Conservation (phyloP, 306 rosid species). For the Cicer judaicum region DNA sequence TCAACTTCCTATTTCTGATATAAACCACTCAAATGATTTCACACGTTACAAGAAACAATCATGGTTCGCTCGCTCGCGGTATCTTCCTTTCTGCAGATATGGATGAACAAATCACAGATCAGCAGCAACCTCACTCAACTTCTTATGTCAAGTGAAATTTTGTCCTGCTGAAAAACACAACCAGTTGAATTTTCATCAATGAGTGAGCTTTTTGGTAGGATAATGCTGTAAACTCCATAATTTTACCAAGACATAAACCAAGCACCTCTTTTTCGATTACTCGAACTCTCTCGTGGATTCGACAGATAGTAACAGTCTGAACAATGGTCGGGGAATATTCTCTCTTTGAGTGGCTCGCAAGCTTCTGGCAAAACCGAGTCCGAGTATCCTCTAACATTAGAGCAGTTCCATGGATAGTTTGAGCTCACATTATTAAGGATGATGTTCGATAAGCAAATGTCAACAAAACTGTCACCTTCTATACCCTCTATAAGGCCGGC, state of each 20-base stretch:
- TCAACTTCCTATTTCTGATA: constrained; percentile 56
- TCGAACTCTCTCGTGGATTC: constrained; percentile 47
- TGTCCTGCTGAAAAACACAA: constrained; percentile 55
- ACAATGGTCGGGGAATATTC: constrained; percentile 65
- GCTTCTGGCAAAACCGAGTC: constrained; percentile 62
- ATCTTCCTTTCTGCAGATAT: constrained; percentile 40
- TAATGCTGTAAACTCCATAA: constrained; percentile 52
- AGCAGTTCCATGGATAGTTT: constrained; percentile 74
- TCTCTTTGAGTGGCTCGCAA: constrained; percentile 61
- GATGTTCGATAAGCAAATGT: constrained; percentile 71
- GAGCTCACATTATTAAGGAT: constrained; percentile 57
- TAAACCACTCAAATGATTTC: constrained; percentile 61
- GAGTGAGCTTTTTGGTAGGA: constrained; percentile 53
- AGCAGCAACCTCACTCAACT: constrained; percentile 58
- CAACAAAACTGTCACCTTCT: constrained; percentile 61
- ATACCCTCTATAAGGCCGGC: constrained; percentile 79
- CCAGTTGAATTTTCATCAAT: constrained; percentile 58
- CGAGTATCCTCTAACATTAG: constrained; percentile 68
- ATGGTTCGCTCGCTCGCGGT: constrained; percentile 42
- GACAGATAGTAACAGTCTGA: constrained; percentile 69
- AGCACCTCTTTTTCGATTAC: constrained; percentile 52
- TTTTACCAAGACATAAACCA: constrained; percentile 65
- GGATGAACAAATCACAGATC: constrained; percentile 51
- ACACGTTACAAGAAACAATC: constrained; percentile 59
- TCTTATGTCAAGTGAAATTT: constrained; percentile 51